phyloP scores from a whole-genome alignment of 2,329 filamentous ascomycete genomes.

The Colletotrichum chlorophyti region DNA sequence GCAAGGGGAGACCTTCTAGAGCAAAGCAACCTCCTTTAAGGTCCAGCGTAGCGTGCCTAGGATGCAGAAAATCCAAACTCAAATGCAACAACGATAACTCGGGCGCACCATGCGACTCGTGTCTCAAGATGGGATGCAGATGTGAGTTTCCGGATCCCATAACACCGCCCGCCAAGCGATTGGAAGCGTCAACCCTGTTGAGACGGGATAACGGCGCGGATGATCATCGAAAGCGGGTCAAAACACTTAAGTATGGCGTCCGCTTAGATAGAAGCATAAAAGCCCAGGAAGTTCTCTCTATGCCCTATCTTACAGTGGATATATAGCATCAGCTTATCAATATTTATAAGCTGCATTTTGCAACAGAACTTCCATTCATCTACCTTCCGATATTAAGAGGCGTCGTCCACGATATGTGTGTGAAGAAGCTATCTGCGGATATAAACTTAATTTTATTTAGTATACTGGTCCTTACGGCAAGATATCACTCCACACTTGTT shows the following conservation, averaged over 20 bases:
- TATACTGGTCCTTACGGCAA: slow-evolving; percentile 72
- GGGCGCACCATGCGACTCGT: slow-evolving; percentile 68
- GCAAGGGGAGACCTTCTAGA: slow-evolving; percentile 49
- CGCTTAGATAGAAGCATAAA: slow-evolving; percentile 46
- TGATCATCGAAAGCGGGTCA: slow-evolving; percentile 56
- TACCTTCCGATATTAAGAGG: slow-evolving; percentile 70
- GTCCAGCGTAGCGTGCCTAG: slow-evolving; percentile 79
- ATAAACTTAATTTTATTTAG: slow-evolving; percentile 68
- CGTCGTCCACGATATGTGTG: slow-evolving; percentile 48
- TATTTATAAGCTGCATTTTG: slow-evolving; percentile 75
- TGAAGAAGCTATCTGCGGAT: slow-evolving; percentile 49
- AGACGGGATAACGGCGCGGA: slow-evolving; percentile 50
- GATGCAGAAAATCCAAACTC: slow-evolving; percentile 82
- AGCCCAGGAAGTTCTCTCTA: slow-evolving; percentile 66
- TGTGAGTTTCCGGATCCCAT: slow-evolving; percentile 70
- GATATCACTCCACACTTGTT: slow-evolving; percentile 69
- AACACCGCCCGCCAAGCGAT: slow-evolving; percentile 47
- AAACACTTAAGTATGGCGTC: slow-evolving; percentile 50
- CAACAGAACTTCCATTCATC: slow-evolving; percentile 75
- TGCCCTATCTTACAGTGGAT: slow-evolving; percentile 65
- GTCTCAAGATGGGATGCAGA: slow-evolving; percentile 73
- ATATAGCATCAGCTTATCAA: slow-evolving; percentile 75
- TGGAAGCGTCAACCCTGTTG: slow-evolving; percentile 41
- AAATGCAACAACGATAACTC: slow-evolving; percentile 83
- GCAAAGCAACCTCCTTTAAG: slow-evolving; percentile 65